Base-by-base conservation (phyloP, 2,329 filamentous ascomycete genomes). In the Fusarium buharicum region DNA sequence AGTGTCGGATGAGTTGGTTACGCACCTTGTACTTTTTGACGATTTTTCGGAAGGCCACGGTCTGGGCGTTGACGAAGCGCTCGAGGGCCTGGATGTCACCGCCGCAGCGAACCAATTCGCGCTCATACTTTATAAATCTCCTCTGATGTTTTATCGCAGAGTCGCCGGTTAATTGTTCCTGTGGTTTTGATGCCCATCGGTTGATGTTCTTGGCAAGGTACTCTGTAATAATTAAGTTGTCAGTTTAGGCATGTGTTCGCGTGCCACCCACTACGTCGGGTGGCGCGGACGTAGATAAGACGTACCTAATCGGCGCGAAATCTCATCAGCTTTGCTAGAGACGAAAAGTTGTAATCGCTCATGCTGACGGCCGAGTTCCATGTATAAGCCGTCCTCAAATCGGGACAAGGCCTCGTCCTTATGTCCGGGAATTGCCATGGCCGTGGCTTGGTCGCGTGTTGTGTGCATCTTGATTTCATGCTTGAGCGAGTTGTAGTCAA, bases 401-500 rank as follows among this genome's bases (percentile, higher is more conserved):
- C 81, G 84, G 66, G 78, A 75, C 20, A 90, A 79, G 2, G 81
- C 76, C 9, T 79, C 75, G 72, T 89, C 86, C 65, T 81, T 81
- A 50, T 90, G 86, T 14, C 90, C 90, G 2, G 91, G 91, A 50
- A 95, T 93, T 17, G 88, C 83, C 52, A 93, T 86, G 40, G 90
- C 89, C 24, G 81, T 81, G 44, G 87, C 89, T 69, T 90, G 86
- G 74, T 89, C 86, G 39, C 84, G 85, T 12, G 88, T 89, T 2
- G 92, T 96, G 72, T 92, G 86, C 58, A 84, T 84, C 75, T 94
- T 95, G 80, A 96, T 94, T 70, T 91, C 83, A 74, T 91, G 84
- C 77, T 96, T 96, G 63, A 96, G 84, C 44, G 90, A 90, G 74
- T 94, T 92, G 81, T 96, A 96, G 75, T 95, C 92, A 76, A 96